phyloP scores from a whole-genome alignment of 805 yeast genomes.

The Ogataea pignaliae region DNA sequence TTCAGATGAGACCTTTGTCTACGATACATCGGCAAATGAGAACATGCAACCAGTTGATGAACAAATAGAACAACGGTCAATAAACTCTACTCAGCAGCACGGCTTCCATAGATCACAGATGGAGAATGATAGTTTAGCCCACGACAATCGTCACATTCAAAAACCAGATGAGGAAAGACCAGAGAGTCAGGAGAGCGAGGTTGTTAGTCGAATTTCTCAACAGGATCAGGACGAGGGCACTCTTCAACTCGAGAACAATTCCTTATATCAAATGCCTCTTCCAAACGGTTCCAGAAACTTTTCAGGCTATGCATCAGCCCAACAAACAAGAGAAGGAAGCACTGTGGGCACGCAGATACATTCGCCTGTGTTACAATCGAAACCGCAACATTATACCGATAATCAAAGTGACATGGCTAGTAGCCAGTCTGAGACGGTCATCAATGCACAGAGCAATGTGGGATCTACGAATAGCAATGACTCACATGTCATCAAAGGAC shows the following conservation, averaged over 20 bases:
- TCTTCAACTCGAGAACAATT: slow-evolving; percentile 6
- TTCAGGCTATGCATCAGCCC: too few relatives aligned
- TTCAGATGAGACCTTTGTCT: slow-evolving; percentile 94
- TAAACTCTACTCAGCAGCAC: background rate
- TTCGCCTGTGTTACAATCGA: slow-evolving; percentile 15
- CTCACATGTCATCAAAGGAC: slow-evolving; percentile 3
- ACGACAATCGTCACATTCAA: background rate
- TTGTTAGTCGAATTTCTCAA: background rate
- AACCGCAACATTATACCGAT: slow-evolving; percentile 9
- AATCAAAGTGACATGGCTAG: slow-evolving; percentile 15
- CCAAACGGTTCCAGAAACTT: too few relatives aligned
- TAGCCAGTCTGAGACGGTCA: slow-evolving; percentile 18
- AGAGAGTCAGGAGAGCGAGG: background rate
- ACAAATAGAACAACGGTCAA: background rate
- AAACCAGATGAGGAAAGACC: too few relatives aligned
- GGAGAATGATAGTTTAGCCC: too few relatives aligned
- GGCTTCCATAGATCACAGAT: background rate
- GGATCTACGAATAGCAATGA: slow-evolving; percentile 12
- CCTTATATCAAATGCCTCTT: too few relatives aligned
- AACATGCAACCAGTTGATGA: slow-evolving; percentile 1
- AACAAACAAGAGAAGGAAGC: too few relatives aligned
- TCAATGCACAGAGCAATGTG: slow-evolving; percentile 9
- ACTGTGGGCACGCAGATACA: background rate
- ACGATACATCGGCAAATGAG: slow-evolving; percentile 46
- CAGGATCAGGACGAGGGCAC: background rate